Base-by-base conservation (phyloP, 768 basidiomycete species). In the Tylopilus felleus region DNA sequence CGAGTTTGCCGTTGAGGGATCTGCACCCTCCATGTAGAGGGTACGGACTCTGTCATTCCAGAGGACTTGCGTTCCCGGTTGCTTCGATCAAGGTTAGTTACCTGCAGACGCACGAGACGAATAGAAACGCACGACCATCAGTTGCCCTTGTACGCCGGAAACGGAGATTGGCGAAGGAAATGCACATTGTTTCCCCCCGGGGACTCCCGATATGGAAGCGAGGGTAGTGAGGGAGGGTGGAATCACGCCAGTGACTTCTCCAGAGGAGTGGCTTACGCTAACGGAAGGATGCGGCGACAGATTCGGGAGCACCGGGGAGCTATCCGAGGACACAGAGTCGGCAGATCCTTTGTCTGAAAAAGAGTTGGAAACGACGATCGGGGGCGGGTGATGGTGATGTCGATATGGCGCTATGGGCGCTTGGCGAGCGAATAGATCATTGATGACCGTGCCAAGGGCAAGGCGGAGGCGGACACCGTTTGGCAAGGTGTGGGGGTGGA, bases 381-480 rank as follows among this genome's bases (percentile, higher is more conserved):
- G 70, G n/a, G 73, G 71, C 19, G 73, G 68, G 23, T 69, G 64
- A 55, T 65, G 70, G 41, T 66, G 70, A 47, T 59, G 72, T 52
- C 60, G 73, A 49, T 68, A 71, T 29, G 69, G 71, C 5, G 70
- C 65, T 13, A 71, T 53, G 2, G 84, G 84, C 0, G 82, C 76
- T 62, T 86, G 83, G 22, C 89, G 80, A 23, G 87, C 84, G 64
- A 92, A 92, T 8, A 93, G 71, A 60, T 92, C 90, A 58, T 92
- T 92, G 68, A 92, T 78, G 51, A 93, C 81, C 0, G 87, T 86
- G 2, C 83, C 82, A 33, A 93, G 73, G 1, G 86, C 85, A 6
- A 93, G 77, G 27, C 90, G 77, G 46, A 93, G 75, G 7, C 91
- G 80, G 33, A 93, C 88, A 13, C 89, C 89, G 59, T 92, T 90